Percentiles rank a stretch among this genome's conserved stretches.
These are phyloP conservation scores for Tricharina praecox DNA, from an alignment of 495 filamentous ascomycete genomes.

Conservation along the genomic window DNA sequence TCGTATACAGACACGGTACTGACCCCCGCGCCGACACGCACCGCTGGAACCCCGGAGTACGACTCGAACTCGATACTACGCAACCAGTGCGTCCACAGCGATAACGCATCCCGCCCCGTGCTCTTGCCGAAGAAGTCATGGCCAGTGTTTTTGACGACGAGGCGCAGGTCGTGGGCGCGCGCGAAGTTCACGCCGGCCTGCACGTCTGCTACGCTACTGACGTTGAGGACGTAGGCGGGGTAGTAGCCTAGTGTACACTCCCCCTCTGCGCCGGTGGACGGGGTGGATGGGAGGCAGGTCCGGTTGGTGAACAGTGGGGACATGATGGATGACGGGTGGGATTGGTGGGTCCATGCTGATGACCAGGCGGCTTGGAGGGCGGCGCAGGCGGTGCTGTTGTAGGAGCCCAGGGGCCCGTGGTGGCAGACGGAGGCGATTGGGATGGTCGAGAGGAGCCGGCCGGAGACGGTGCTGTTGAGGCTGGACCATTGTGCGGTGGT, in stretches of 20 bases:
- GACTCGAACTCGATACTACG: conserved; percentile 30
- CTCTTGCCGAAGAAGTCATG: conserved; percentile 47
- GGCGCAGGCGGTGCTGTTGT: conserved; percentile 31
- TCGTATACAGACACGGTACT: conserved; percentile 36
- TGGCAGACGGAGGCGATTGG: conserved; percentile 41
- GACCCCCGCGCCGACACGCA: conserved; percentile 41
- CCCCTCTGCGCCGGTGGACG: no score
- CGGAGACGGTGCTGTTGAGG: conserved; percentile 31
- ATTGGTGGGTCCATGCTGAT: conserved; percentile 12
- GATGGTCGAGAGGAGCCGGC: conserved; percentile 34
- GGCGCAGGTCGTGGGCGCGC: conserved; percentile 37
- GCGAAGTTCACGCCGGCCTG: conserved; percentile 46
- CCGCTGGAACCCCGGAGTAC: conserved; percentile 32
- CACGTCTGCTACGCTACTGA: conserved; percentile 37
- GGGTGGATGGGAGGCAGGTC: conserved; percentile 28
- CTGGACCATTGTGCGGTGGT: conserved; percentile 29
- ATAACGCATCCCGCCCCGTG: conserved; percentile 34
- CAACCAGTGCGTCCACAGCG: conserved; percentile 48
- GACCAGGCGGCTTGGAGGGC: conserved; percentile 8
- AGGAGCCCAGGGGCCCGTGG: no score
- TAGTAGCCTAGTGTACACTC: conserved; percentile 44
- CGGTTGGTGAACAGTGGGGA: conserved; percentile 31
- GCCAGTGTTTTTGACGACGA: conserved; percentile 55
- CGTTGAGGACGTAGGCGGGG: conserved; percentile 43
- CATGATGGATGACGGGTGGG: conserved; percentile 32